These are phyloP conservation scores for Mycena rosella DNA, from an alignment of 768 basidiomycete genomes.

Conservation along the genomic window DNA sequence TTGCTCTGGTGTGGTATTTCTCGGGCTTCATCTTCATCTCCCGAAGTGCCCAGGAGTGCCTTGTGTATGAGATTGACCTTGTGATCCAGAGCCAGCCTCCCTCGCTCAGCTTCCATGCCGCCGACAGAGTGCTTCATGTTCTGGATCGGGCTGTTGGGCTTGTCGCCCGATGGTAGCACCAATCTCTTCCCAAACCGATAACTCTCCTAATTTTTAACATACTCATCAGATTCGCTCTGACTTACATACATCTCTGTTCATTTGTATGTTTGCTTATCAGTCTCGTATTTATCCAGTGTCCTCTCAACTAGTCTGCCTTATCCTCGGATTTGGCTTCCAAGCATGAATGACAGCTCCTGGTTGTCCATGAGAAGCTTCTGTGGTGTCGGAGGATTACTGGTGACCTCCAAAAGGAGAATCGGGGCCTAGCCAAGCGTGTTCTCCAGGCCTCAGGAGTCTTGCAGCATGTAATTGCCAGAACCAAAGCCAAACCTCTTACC, in stretches of 20 bases:
- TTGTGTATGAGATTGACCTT: too few relatives aligned
- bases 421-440: too few relatives aligned
- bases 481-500: too few relatives aligned
- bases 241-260: not conserved
- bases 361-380: not conserved
- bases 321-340: not conserved
- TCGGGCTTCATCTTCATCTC: not conserved
- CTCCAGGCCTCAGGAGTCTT: too few relatives aligned
- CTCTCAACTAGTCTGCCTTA: not conserved
- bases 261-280: not conserved
- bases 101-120: too few relatives aligned
- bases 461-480: too few relatives aligned
- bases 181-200: too few relatives aligned
- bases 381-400: not conserved
- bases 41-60: not conserved
- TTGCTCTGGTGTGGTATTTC: conserved; percentile 7
- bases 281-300: not conserved
- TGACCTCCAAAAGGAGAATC: too few relatives aligned
- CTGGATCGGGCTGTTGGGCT: too few relatives aligned
- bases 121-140: too few relatives aligned
- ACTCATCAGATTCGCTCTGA: not conserved
- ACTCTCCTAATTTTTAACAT: not conserved
- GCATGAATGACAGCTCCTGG: not conserved
- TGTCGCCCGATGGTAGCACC: too few relatives aligned
- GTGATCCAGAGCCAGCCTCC: too few relatives aligned